A percentile compares a stretch with the other conserved stretches of the same genome.
Evolutionary conservation across 306 rosid genomes (phyloP).

Genomic region (Vigna radiata): DNA sequence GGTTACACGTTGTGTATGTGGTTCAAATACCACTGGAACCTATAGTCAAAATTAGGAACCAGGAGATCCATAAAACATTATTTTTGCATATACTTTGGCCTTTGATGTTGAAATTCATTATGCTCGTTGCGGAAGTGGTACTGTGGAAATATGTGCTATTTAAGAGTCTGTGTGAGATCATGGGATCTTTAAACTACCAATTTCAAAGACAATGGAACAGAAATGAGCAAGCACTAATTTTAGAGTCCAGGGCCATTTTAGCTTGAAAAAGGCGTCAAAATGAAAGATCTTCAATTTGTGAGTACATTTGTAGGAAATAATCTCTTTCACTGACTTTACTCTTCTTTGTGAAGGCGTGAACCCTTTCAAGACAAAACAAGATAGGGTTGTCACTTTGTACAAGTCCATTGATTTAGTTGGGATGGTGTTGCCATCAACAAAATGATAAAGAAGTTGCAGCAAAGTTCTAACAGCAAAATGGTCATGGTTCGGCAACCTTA

Average conservation of each 20-base stretch:
- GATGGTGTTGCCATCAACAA: not conserved
- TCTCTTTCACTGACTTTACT: not conserved
- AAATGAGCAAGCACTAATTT: not conserved
- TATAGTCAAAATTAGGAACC: not conserved
- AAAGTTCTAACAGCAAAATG: not conserved
- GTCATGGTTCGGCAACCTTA: not conserved
- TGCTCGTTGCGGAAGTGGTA: not conserved
- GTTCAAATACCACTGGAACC: not conserved
- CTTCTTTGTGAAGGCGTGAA: not conserved
- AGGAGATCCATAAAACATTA: not conserved
- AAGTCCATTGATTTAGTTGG: constrained; percentile 4
- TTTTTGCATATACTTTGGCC: not conserved
- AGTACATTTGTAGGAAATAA: not conserved
- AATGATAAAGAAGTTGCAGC: not conserved
- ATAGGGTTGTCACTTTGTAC: not conserved
- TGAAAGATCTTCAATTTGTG: not conserved
- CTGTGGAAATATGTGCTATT: not conserved
- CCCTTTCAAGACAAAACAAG: too few species aligned
- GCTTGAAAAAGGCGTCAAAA: too few species aligned
- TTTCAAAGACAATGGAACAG: constrained; percentile 6
- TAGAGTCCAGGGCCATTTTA: not conserved
- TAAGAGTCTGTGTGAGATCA: not conserved
- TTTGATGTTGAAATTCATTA: not conserved
- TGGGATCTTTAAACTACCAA: not conserved
- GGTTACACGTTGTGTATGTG: not conserved